Evolutionary conservation across 306 rosid genomes (phyloP).

Genomic region (Sphenostylis stenocarpa): DNA sequence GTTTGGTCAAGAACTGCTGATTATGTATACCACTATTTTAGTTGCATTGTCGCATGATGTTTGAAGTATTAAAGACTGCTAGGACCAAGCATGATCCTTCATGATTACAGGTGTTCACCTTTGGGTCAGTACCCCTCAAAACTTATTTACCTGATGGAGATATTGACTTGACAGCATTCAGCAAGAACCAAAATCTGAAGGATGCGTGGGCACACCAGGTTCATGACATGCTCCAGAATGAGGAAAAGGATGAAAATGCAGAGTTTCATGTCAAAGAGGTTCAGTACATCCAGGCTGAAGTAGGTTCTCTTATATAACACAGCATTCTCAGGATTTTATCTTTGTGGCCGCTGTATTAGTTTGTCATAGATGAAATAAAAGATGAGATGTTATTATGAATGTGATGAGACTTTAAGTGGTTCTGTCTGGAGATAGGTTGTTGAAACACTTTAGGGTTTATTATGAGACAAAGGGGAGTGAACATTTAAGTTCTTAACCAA

Average conservation of each 20-base stretch:
- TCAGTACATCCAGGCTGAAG: slow-evolving; percentile 94
- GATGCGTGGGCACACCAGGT: slow-evolving; percentile 86
- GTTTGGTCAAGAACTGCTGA: neutral
- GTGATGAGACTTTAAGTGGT: neutral
- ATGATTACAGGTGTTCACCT: slow-evolving; percentile 65
- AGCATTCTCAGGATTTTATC: neutral
- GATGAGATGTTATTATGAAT: neutral
- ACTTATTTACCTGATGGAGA: slow-evolving; percentile 95
- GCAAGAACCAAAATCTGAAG: slow-evolving; percentile 63
- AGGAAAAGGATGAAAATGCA: slow-evolving; percentile 79
- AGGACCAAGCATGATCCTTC: neutral
- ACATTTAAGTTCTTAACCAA: neutral
- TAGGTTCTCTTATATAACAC: slow-evolving; percentile 35
- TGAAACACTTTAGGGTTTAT: neutral
- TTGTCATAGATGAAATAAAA: neutral
- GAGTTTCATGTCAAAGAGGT: slow-evolving; percentile 82
- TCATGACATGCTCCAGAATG: slow-evolving; percentile 71
- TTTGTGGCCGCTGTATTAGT: neutral
- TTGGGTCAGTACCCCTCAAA: slow-evolving; percentile 93
- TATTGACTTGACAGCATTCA: slow-evolving; percentile 79
- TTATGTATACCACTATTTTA: slow-evolving; percentile 9
- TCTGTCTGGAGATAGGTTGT: neutral
- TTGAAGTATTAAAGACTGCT: neutral
- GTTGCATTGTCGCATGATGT: neutral
- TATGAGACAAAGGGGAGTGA: neutral